A percentile compares a stretch with the other conserved stretches of the same genome.
phyloP scores from a whole-genome alignment of 1,139 yeast species.

The Hansenula lynferdii region DNA sequence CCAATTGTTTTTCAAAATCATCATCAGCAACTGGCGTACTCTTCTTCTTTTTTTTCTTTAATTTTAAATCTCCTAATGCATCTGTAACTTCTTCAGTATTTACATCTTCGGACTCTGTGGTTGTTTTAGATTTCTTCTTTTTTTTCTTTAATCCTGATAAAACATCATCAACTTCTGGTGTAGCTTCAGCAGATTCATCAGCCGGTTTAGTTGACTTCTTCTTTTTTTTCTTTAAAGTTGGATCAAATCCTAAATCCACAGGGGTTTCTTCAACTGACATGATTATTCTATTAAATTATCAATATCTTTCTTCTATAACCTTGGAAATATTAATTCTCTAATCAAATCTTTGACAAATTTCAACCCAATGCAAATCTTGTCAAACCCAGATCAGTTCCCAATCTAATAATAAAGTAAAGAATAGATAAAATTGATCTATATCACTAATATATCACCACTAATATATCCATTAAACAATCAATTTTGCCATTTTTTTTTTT shows the following conservation, averaged over 20 bases:
- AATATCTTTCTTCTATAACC: neutral
- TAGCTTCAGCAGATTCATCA: constrained; percentile 17
- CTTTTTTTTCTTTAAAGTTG: constrained; percentile 83
- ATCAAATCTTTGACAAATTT: neutral
- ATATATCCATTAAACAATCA: neutral
- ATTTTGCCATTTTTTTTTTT: constrained; percentile 3
- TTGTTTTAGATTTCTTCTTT: constrained; percentile 48
- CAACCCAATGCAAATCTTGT: too few relatives aligned
- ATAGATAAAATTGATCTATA: too few relatives aligned
- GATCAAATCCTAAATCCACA: constrained; percentile 70
- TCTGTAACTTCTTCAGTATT: constrained; percentile 54
- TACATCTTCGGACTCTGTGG: constrained; percentile 36
- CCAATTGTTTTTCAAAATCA: constrained; percentile 87
- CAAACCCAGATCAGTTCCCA: too few relatives aligned
- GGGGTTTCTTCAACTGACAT: constrained; percentile 18
- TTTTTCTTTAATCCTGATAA: constrained; percentile 44
- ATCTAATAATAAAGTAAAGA: too few relatives aligned
- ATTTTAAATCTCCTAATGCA: constrained; percentile 67
- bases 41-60: constrained; percentile 83
- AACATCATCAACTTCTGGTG: constrained; percentile 32
- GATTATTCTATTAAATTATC: neutral
- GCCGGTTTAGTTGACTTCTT: constrained; percentile 35
- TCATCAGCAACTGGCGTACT: constrained; percentile 46
- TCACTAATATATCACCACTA: neutral
- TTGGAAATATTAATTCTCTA: too few relatives aligned